Percentiles rank a stretch among this genome's conserved stretches.
These are phyloP conservation scores for Pichia scutulata DNA, from an alignment of 805 yeast species.

Conservation along the genomic window DNA sequence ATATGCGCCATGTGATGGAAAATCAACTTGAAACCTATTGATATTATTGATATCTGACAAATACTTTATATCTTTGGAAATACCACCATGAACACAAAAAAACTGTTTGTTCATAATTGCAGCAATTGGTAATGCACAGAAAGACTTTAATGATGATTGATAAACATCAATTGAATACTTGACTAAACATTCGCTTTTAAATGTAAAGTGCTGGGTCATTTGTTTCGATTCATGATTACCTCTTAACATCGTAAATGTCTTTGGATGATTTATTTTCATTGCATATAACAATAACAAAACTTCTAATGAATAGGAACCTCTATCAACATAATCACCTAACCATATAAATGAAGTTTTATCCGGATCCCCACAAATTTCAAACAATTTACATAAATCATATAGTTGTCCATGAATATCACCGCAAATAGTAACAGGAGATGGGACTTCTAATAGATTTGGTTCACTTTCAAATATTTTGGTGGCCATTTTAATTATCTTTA, in stretches of 20 bases:
- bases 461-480: conserved; percentile 56
- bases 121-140: conserved; percentile 83
- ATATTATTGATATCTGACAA: conserved; percentile 61
- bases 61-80: conserved; percentile 73
- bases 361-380: conserved; percentile 93
- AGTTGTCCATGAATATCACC: conserved; percentile 98
- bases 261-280: conserved; percentile 68
- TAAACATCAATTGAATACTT: conserved; percentile 64
- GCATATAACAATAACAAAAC: conserved; percentile 69
- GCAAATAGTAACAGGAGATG: conserved; percentile 92
- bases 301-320: conserved; percentile 88
- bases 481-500: conserved; percentile 58
- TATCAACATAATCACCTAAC: conserved; percentile 90
- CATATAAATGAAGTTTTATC: conserved; percentile 66
- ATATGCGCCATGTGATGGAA: conserved; percentile 85
- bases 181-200: conserved; percentile 81
- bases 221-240: conserved; percentile 96
- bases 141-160: conserved; percentile 66
- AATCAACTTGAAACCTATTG: conserved; percentile 80
- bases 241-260: conserved; percentile 70
- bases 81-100: conserved; percentile 94
- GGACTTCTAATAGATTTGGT: conserved; percentile 72
- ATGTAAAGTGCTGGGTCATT: conserved; percentile 89
- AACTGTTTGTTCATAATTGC: conserved; percentile 92
- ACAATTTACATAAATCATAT: conserved; percentile 79